Evolutionary conservation across 2,329 filamentous ascomycete genomes (phyloP), one percentile per base, ranked within the genome.

Genomic region (Thielaviopsis euricoi): DNA sequence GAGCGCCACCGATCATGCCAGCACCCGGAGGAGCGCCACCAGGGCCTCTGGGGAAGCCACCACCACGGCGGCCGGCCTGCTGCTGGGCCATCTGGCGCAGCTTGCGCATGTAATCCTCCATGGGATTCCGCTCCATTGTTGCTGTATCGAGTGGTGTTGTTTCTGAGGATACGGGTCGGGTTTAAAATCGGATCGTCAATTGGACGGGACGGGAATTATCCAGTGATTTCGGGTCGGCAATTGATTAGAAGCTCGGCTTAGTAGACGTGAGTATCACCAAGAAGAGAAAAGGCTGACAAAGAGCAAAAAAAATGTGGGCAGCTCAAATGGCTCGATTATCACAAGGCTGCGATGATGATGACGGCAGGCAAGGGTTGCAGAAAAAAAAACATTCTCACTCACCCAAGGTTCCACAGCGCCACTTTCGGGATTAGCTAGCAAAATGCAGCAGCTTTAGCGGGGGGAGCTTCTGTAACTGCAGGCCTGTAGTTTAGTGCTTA

Each of bases 51-150:
- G 73, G 71, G 54, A 71, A 69, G 61, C 72, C 73, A 58, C 71
- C 68, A 56, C 71, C 70, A 61, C 72, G 70, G 56, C 71, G 68
- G 59, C 71, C 70, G 66, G 70, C 68, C 57, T 70, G 63, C 29
- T 49, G 37, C 66, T 71, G 68, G 58, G 74, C 73, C 66, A 76
- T 74, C 65, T 74, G 71, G 63, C 75, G 75, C 59, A 79, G 69
- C 63, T 72, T 73, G 61, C 71, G 73, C 67, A 77, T 70, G 61
- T 76, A 76, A 65, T 78, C 75, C 65, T 78, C 74, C 65, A 73
- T 70, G 23, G 71, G 71, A 60, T 67, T 71, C 52, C 66, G 64
- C 46, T 62, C 62, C 61, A 60, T 60, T 58, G 55, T 55, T n/a
- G n/a, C 9, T 33, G 29, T 21, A 13, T 21, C 3, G 21, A 6